Conservation (phyloP, 2,329 filamentous ascomycete genomes). For the Stemphylium lycopersici region DNA sequence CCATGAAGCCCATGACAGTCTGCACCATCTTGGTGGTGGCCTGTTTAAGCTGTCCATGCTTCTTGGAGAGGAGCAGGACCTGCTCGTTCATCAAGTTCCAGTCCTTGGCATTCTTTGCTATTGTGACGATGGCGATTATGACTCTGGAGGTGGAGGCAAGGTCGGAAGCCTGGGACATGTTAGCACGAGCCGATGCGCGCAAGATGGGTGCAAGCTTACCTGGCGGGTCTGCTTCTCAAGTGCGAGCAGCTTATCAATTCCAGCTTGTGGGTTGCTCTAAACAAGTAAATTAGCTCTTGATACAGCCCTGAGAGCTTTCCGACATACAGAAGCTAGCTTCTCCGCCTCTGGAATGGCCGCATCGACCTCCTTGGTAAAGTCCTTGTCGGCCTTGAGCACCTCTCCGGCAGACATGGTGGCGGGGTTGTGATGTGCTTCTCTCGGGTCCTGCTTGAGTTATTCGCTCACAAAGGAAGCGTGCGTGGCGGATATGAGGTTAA, state of each 20-base stretch:
- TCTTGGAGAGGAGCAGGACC: conserved; percentile 94
- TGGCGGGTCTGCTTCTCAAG: conserved; percentile 98
- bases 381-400: conserved; percentile 92
- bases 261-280: conserved; percentile 78
- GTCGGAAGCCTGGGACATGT: conserved; percentile 77
- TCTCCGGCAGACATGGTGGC: conserved; percentile 76
- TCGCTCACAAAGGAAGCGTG: conserved; percentile 1
- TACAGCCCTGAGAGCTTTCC: not conserved
- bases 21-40: conserved; percentile 99
- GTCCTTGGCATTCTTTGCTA: conserved; percentile 91
- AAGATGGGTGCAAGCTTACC: conserved; percentile 56
- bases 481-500: not conserved
- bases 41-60: conserved; percentile 99
- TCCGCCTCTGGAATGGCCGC: conserved; percentile 88
- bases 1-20: conserved; percentile 89
- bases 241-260: conserved; percentile 88
- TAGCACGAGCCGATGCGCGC: conserved; percentile 24
- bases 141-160: conserved; percentile 92
- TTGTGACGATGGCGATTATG: conserved; percentile 84
- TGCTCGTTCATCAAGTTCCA: conserved; percentile 97
- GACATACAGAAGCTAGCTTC: conserved; percentile 78
- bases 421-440: conserved; percentile 23
- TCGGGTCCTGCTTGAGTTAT: not conserved
- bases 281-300: conserved; percentile 24
- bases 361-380: conserved; percentile 97